Evolutionary conservation across 2,329 filamentous ascomycete species (phyloP), one percentile per base, ranked within the genome.

Genomic region (Aulographum hederae): DNA sequence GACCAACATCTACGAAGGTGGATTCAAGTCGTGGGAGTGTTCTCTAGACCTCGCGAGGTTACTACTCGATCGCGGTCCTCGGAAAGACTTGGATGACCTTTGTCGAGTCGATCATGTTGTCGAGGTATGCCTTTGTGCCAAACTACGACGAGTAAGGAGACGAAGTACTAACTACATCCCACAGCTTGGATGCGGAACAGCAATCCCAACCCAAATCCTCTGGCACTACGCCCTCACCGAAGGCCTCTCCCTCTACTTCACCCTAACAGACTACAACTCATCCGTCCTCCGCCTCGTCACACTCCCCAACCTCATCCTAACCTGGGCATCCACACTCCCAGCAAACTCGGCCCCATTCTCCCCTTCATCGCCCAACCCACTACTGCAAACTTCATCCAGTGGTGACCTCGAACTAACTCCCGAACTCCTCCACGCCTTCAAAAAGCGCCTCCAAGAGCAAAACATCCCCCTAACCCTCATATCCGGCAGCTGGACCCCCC

Each of bases 11-110:
- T 89, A 89, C 53, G 80, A 89, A 54, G 80, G 80, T 34, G 80
- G 80, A 16, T 84, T 86, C 58, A 89, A 89, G 58, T 85, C 77
- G 44, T 89, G 80, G 80, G 80, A 89, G 56, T 85, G 79, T 54
- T 81, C 76, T 37, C 62, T 84, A 32, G 80, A 89, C 48, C 60
- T 89, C 13, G 77, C 80, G 31, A 78, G 73, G 46, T 69, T 77
- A 30, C 46, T 63, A 1, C 48, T 64, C 1, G 60, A 63, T 32
- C 53, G 58, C 5, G 60, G 60, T 4, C 60, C 58, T 0, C 43
- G 59, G 5, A 61, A 59, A 39, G 57, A 61, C 39, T 49, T 63
- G 31, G 61, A 63, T 36, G 61, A 65, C 38, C 41, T 65, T 6
- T 46, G 53, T 13, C 43, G 58, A 28, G 63, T 61, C 14, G 46